Conservation (phyloP, 306 rosid species). For the Morella rubra region DNA sequence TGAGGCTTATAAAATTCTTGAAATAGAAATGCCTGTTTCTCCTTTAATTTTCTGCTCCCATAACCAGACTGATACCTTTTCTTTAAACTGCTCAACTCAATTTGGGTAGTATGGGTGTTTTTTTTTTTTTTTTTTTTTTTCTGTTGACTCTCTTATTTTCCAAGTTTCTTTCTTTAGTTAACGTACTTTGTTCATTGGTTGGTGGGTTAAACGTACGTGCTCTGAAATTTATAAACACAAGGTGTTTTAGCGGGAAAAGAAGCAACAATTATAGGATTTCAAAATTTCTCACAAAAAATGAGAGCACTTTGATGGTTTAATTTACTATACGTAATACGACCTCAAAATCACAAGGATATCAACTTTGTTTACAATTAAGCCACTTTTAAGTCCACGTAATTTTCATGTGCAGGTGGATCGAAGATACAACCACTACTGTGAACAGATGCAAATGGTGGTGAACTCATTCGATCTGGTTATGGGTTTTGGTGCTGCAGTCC, state of each 20-base stretch:
- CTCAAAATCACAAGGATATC: not conserved
- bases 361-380: not conserved
- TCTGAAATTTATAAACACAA: not conserved
- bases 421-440: slow-evolving; percentile 89
- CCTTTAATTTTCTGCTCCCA: slow-evolving; percentile 20
- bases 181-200: not conserved
- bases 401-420: slow-evolving; percentile 68
- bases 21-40: slow-evolving; percentile 12
- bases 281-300: not conserved
- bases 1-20: not conserved
- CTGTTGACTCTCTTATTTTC: not conserved
- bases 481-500: slow-evolving; percentile 93
- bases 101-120: not conserved
- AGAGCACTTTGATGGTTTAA: not conserved
- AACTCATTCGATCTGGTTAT: slow-evolving; percentile 86
- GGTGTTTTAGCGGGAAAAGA: not conserved
- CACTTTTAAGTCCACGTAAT: not conserved
- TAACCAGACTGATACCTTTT: not conserved
- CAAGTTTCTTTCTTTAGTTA: not conserved
- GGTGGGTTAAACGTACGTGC: not conserved
- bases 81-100: not conserved
- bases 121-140: not conserved
- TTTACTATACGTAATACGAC: not conserved
- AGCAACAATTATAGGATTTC: not conserved
- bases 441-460: slow-evolving; percentile 96